Base-by-base conservation (phyloP, 1,139 yeast genomes). In the Hyphopichia pseudoburtonii region DNA sequence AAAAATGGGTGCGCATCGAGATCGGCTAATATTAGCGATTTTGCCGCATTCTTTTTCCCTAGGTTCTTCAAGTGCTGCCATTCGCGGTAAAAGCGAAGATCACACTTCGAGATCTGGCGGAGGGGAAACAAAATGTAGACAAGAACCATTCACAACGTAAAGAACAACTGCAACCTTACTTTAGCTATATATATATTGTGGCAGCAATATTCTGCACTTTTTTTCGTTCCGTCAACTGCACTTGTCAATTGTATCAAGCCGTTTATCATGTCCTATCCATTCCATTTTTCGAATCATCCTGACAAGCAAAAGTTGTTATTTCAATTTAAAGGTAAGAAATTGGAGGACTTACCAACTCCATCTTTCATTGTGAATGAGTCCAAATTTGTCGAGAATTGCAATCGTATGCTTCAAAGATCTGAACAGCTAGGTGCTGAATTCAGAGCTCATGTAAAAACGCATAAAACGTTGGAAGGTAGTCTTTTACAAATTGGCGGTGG, bases 361-460 rank as follows among this genome's bases (percentile, higher is more conserved):
- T 47, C 66, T 3, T 48, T 64, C 15, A 40, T 68, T 3, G 55
- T 67, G 24, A 60, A 67, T 39, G 39, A 51, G 25, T 28, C 36
- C 5, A 46, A 42, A 30, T 66, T 63, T 41, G 37, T 38, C 14
- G 34, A 24, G 17, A 68, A 67, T 36, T 46, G 65, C 36, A 51
- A 54, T 10, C 51, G 50, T 25, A 67, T 67, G 73, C 57, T 66
- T 16, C 42, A 36, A 2, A 62, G 56, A 39, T 68, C 70, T 6
- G 25, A 36, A 4, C 42, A 47, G 1, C 47, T 68, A 30, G 44
- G 46, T 39, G 72, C 63, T 5, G 61, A 54, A 15, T 82, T 77
- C 56, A 62, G 90, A 39, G 82, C 86, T 3, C 94, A 85, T 52
- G 78, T 86, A 19, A 86, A 86, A 59, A 86, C 94, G 1, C 90